Base-by-base conservation (phyloP, 345 rosid genomes). In the Acer saccharum region DNA sequence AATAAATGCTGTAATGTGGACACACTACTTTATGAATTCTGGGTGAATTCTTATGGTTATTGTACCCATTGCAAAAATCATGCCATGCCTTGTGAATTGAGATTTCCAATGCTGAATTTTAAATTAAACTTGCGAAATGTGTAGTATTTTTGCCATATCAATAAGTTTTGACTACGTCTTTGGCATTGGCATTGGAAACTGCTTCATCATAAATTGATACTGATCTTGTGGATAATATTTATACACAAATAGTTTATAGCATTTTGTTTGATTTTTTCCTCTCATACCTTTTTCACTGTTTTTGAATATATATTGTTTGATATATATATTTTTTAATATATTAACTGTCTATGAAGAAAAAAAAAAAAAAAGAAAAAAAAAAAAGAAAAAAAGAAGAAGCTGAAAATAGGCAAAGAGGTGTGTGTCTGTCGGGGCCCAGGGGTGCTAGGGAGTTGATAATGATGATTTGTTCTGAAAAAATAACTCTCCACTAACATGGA, bases 31-130 rank as follows among this genome's bases (percentile, higher is more conserved):
- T 17, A 55, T 55, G 35, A n/a, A 29, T 61, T 35, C 7, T 6
- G 44, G 64, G 29, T 61, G 52, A 63, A 80, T 48, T 74, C 32
- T 44, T 6, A 55, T 48, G 52, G 58, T 71, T 80, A 60, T 70
- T 43, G 48, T 23, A 21, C 64, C 64, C n/a, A 67, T 50, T 72
- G 70, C 70, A 76, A 66, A 66, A 67, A 10, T 54, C 55, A 16
- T 66, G 50, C 65, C 16, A 18, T 55, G 41, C 54, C 52, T 29
- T 29, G 32, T 29, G 32, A 29, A 29, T 29, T 20, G 39, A 20
- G 72, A 41, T 76, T 55, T 65, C 57, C 43, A 32, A 4, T 67
- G 48, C 29, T 13, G 0, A 32, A 41, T 50, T 63, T 46, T 23
- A 48, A 73, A n/a, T 13, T 61, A 44, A 63, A 43, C 8, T 23